A percentile compares a stretch with the other conserved stretches of the same genome.
These are phyloP conservation scores for Vicia faba DNA, from an alignment of 306 rosid genomes.

Conservation along the genomic window DNA sequence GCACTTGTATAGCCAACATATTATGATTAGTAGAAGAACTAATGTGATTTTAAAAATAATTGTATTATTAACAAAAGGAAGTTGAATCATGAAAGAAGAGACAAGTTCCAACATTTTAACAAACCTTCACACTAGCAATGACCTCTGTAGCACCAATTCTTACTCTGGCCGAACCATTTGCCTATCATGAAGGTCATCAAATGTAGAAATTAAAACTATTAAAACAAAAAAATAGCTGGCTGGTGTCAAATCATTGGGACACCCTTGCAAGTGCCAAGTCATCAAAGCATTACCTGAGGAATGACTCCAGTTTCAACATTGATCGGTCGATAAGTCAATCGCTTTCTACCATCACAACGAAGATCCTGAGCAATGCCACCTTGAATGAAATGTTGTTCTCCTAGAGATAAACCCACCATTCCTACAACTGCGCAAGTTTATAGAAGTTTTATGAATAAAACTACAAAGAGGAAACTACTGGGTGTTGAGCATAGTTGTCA, in stretches of 20 bases:
- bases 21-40: constrained; percentile 26
- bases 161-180: constrained; percentile 85
- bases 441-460: constrained; percentile 8
- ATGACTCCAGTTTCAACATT: constrained; percentile 78
- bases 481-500: neutral
- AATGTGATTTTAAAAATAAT: constrained; percentile 2
- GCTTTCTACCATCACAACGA: constrained; percentile 84
- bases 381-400: constrained; percentile 68
- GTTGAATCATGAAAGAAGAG: constrained; percentile 2
- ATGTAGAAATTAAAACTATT: constrained; percentile 19
- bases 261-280: constrained; percentile 15
- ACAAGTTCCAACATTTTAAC: constrained; percentile 28
- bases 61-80: constrained; percentile 15
- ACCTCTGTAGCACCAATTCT: constrained; percentile 82
- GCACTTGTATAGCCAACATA: constrained; percentile 41
- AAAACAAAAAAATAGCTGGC: neutral
- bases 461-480: neutral
- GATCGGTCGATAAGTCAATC: constrained; percentile 69
- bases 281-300: constrained; percentile 58
- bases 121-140: constrained; percentile 88
- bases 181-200: constrained; percentile 50
- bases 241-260: neutral
- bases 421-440: constrained; percentile 11
- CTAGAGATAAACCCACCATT: constrained; percentile 77
- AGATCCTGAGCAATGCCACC: constrained; percentile 92